Conservation (phyloP, 352 stramenopile genomes). For the Phytophthora europaea region DNA sequence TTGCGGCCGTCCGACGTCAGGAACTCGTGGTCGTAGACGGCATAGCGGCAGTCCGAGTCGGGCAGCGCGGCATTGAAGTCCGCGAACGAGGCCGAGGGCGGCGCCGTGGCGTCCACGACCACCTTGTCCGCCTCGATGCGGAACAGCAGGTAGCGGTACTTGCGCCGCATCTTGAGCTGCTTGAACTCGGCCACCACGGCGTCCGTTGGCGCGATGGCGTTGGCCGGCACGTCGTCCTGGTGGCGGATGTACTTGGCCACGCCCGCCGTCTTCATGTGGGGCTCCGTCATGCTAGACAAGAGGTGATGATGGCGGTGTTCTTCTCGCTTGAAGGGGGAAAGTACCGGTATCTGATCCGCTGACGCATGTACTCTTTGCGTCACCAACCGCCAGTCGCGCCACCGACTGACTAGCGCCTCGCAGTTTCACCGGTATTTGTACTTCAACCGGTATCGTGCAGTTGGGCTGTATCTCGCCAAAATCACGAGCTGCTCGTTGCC, state of each 20-base stretch:
- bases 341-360: conserved; percentile 27
- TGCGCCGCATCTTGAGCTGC: conserved; percentile 91
- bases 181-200: conserved; percentile 80
- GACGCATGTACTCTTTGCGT: conserved; percentile 6
- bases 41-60: conserved; percentile 88
- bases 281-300: conserved; percentile 69
- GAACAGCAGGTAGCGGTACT: conserved; percentile 88
- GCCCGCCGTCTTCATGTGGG: conserved; percentile 89
- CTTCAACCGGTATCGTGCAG: conserved; percentile 11
- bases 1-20: conserved; percentile 81
- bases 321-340: conserved; percentile 6
- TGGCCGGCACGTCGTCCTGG: conserved; percentile 77
- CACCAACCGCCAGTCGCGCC: conserved; percentile 9
- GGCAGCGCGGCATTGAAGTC: conserved; percentile 73
- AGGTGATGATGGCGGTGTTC: conserved; percentile 1
- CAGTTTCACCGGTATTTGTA: conserved; percentile 3
- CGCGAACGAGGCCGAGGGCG: conserved; percentile 57
- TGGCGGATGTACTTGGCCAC: conserved; percentile 80
- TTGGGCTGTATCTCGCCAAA: background rate
- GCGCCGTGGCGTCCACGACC: conserved; percentile 64
- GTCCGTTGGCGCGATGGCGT: conserved; percentile 73
- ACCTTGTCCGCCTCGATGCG: conserved; percentile 83
- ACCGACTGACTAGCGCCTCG: conserved; percentile 17
- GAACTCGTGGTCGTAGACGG: conserved; percentile 90
- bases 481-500: too few species aligned